These are phyloP conservation scores for Oryza brachyantha DNA, from an alignment of 176 grass and related monocot species.

Conservation along the genomic window DNA sequence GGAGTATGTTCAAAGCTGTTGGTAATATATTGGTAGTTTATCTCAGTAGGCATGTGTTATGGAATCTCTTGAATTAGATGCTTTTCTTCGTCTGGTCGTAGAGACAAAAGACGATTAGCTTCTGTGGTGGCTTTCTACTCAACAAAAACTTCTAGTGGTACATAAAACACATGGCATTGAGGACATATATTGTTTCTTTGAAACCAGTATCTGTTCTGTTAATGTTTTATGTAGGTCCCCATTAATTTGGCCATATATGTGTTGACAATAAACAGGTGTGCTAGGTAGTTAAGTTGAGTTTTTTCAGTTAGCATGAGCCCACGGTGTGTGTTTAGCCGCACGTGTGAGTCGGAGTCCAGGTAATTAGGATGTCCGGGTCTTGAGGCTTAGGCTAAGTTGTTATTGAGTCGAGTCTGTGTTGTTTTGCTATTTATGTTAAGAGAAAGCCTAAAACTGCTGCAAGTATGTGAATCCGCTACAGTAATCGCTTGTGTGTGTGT, in stretches of 20 bases:
- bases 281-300: no score
- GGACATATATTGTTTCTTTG: neutral
- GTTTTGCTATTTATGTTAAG: no score
- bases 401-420: no score
- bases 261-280: no score
- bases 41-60: neutral
- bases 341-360: no score
- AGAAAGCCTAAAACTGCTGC: no score
- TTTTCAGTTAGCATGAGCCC: no score
- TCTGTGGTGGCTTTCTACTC: neutral
- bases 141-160: neutral
- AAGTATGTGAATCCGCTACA: no score
- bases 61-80: neutral
- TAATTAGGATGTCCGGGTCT: no score
- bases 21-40: neutral
- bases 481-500: no score
- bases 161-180: neutral
- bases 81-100: neutral
- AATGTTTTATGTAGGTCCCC: neutral
- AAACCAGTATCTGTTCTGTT: neutral
- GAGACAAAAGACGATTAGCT: neutral
- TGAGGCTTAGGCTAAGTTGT: no score
- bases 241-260: neutral
- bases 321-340: no score
- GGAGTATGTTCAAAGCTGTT: neutral